These are phyloP conservation scores for Lactuca saligna DNA, from an alignment of 129 eudicot genomes.

Conservation along the genomic window DNA sequence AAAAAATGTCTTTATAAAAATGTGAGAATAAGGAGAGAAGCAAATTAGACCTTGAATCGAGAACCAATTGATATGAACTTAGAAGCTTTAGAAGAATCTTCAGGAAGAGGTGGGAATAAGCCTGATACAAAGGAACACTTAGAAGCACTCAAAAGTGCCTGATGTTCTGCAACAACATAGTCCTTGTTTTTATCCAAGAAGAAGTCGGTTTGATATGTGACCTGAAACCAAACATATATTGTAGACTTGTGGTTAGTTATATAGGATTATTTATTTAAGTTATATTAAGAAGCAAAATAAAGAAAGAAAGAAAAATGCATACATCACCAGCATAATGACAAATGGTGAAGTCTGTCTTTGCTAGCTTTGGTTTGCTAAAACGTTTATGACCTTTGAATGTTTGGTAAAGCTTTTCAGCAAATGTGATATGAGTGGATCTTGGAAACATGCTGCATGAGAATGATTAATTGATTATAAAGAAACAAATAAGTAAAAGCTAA, in stretches of 20 bases:
- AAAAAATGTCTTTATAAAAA: background rate
- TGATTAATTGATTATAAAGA: conserved; percentile 12
- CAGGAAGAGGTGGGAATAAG: conserved; percentile 74
- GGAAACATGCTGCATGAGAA: conserved; percentile 78
- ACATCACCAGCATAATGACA: conserved; percentile 97
- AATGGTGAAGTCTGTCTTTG: conserved; percentile 79
- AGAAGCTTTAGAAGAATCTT: conserved; percentile 73
- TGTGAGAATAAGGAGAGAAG: conserved; percentile 4
- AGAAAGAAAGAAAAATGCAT: conserved; percentile 28
- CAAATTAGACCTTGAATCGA: conserved; percentile 64
- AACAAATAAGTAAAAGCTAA: conserved; percentile 1
- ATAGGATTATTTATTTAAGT: background rate
- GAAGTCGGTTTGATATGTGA: conserved; percentile 77
- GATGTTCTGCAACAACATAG: conserved; percentile 90
- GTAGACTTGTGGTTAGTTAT: background rate
- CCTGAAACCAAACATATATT: conserved; percentile 45
- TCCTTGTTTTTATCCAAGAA: conserved; percentile 95
- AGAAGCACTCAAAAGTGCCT: conserved; percentile 72
- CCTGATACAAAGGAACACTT: conserved; percentile 72
- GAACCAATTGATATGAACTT: conserved; percentile 89
- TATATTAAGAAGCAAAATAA: conserved; percentile 3
- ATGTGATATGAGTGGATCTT: conserved; percentile 80
- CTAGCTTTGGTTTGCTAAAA: conserved; percentile 77
- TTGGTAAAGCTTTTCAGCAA: conserved; percentile 88
- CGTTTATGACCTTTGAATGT: conserved; percentile 79